Evolutionary conservation across 192 early-diverging fungal genomes (phyloP).

Genomic region (Podila epicladia): DNA sequence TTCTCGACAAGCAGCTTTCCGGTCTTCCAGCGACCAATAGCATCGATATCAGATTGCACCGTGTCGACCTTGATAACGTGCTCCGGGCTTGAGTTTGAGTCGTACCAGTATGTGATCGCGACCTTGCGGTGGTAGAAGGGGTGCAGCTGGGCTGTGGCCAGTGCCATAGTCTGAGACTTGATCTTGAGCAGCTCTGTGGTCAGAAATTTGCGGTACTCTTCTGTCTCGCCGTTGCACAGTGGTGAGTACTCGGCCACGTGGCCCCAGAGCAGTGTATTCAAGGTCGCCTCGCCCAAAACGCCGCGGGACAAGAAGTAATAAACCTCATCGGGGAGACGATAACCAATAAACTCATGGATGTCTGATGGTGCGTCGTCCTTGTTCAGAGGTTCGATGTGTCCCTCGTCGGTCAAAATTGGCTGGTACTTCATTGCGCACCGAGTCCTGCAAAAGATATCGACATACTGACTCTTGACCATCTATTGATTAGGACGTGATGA

Average conservation of each 20-base stretch:
- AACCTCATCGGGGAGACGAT: constrained; percentile 73
- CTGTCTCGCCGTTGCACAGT: constrained; percentile 82
- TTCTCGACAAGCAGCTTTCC: constrained; percentile 49
- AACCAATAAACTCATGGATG: constrained; percentile 85
- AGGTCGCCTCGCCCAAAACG: constrained; percentile 57
- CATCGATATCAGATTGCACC: constrained; percentile 44
- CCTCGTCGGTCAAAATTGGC: constrained; percentile 75
- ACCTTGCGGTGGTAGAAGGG: constrained; percentile 76
- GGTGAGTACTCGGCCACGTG: constrained; percentile 76
- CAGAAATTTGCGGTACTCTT: constrained; percentile 75
- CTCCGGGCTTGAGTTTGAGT: constrained; percentile 52
- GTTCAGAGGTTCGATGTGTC: constrained; percentile 75
- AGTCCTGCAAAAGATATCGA: constrained; percentile 75
- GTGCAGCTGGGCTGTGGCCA: constrained; percentile 67
- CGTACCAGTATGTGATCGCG: constrained; percentile 67
- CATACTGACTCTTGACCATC: constrained; percentile 69
- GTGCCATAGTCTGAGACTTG: constrained; percentile 64
- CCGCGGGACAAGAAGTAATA: constrained; percentile 78
- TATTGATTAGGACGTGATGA: neutral
- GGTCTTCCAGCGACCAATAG: constrained; percentile 53
- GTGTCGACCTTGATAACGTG: constrained; percentile 69
- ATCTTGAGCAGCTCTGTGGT: constrained; percentile 64
- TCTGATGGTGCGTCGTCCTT: constrained; percentile 72
- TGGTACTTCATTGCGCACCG: constrained; percentile 78
- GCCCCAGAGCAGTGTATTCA: constrained; percentile 74